Conservation (phyloP, 306 rosid species). For the Lablab purpureus region DNA sequence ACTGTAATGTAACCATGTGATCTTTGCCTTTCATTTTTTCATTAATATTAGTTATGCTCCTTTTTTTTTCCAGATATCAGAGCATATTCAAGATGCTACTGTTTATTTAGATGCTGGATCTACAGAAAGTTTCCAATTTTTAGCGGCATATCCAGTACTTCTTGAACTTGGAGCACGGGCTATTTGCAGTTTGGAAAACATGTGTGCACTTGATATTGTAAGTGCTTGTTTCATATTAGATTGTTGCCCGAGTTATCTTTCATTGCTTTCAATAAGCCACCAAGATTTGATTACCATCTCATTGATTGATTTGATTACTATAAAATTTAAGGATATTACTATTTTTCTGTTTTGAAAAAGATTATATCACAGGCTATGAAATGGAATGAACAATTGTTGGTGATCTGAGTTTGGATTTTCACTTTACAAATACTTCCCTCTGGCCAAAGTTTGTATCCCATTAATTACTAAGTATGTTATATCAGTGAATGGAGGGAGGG, state of each 20-base stretch:
- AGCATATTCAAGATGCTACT: conserved; percentile 74
- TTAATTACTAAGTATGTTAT: conserved; percentile 8
- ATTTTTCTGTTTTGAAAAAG: not conserved
- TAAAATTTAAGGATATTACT: conserved; percentile 17
- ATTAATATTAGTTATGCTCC: not conserved
- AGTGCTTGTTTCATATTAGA: conserved; percentile 40
- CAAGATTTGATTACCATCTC: conserved; percentile 26
- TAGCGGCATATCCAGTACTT: conserved; percentile 75
- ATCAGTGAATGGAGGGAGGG: not conserved
- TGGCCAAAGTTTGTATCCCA: not conserved
- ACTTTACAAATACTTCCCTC: conserved; percentile 5
- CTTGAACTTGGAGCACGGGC: conserved; percentile 77
- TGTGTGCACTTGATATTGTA: conserved; percentile 67
- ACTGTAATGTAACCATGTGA: conserved; percentile 3
- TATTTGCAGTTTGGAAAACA: conserved; percentile 76
- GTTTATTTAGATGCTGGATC: conserved; percentile 89
- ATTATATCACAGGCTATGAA: not conserved
- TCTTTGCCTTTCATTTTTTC: not conserved
- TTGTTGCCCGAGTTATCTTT: conserved; percentile 21
- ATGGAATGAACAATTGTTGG: conserved; percentile 1
- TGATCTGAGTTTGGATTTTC: conserved; percentile 14
- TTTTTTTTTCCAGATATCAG: conserved; percentile 63
- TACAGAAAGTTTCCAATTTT: conserved; percentile 81
- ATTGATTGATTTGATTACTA: conserved; percentile 12
- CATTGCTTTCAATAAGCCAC: conserved; percentile 5